Evolutionary conservation across 2,329 filamentous ascomycete genomes (phyloP), one percentile per base, ranked within the genome.

Genomic region (Xylaria sp.): DNA sequence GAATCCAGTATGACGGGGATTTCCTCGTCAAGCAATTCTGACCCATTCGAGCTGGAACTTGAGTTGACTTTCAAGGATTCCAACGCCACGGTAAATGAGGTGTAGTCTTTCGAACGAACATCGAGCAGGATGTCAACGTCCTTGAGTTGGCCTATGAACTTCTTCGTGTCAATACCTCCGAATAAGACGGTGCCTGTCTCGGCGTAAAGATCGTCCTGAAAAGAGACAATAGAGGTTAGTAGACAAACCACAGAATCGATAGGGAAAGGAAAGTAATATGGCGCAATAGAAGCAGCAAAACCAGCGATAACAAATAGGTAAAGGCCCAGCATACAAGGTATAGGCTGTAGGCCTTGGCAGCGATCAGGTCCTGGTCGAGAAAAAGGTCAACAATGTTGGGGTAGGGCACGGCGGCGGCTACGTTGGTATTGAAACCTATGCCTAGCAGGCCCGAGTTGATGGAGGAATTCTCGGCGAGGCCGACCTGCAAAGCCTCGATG

Each of bases 131-230:
- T 85, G 7, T 88, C 86, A 3, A 92, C 77, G 6, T 84, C 84
- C 48, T 82, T 74, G 1, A 92, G 82, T 12, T 80, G 72, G 62
- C 89, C 90, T 3, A 84, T 81, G 79, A 87, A 93, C 78, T 92
- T 92, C 68, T 84, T 84, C 1, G 85, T 89, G 79, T 93, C 90
- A 64, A 92, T 84, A 56, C 90, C 90, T 65, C 90, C 90, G 71
- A 93, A 92, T 14, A 93, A 82, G 69, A 92, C 88, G 69, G 83
- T 87, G 50, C 90, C 90, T 0, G 84, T 86, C 27, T 84, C 85
- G 4, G 88, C 84, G 61, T 87, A 83, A 39, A 82, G 75, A 75
- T 85, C 82, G 72, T 85, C 83, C 62, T 82, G 60, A 34, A 30
- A 53, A 78, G 80, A 60, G 36, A 34, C 30, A 30, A 24, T 9